Conservation (phyloP, 2,329 filamentous ascomycete species). For the Aspergillus chevalieri region DNA sequence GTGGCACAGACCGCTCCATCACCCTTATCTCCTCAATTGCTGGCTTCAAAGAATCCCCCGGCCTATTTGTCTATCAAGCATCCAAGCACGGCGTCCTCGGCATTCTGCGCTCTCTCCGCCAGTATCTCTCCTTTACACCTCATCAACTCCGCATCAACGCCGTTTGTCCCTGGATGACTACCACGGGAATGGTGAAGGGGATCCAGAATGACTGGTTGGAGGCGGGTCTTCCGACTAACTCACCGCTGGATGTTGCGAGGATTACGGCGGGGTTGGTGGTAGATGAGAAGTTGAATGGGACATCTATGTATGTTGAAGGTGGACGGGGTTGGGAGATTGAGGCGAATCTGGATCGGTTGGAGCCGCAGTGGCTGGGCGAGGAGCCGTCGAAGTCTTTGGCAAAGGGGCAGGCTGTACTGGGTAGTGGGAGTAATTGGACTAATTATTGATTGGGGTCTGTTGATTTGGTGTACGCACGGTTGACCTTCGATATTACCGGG, state of each 20-base stretch:
- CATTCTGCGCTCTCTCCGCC: slow-evolving; percentile 42
- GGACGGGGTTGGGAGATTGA: slow-evolving; percentile 42
- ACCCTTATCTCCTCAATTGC: slow-evolving; percentile 43
- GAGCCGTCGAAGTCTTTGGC: slow-evolving; percentile 29
- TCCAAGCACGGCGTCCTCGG: slow-evolving; percentile 49
- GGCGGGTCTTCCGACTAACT: slow-evolving; percentile 36
- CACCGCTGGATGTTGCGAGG: slow-evolving; percentile 34
- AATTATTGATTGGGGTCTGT: background rate
- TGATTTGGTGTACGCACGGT: too few relatives aligned
- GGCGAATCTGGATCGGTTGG: slow-evolving; percentile 34
- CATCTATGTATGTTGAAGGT: slow-evolving; percentile 40
- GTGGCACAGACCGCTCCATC: slow-evolving; percentile 35
- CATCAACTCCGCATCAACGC: slow-evolving; percentile 41
- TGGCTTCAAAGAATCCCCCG: slow-evolving; percentile 45
- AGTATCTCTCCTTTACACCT: slow-evolving; percentile 26
- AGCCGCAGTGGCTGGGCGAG: slow-evolving; percentile 41
- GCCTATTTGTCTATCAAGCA: slow-evolving; percentile 43
- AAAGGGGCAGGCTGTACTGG: slow-evolving; percentile 29
- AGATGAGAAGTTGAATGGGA: slow-evolving; percentile 33
- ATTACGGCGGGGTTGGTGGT: slow-evolving; percentile 33
- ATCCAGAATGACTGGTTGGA: slow-evolving; percentile 31
- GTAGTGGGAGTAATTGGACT: slow-evolving; percentile 17
- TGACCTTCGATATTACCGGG: too few relatives aligned
- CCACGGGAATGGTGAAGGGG: slow-evolving; percentile 30
- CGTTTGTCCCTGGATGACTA: slow-evolving; percentile 42